Evolutionary conservation across 306 rosid genomes (phyloP).

Genomic region (Cyclanthera cordifolia): DNA sequence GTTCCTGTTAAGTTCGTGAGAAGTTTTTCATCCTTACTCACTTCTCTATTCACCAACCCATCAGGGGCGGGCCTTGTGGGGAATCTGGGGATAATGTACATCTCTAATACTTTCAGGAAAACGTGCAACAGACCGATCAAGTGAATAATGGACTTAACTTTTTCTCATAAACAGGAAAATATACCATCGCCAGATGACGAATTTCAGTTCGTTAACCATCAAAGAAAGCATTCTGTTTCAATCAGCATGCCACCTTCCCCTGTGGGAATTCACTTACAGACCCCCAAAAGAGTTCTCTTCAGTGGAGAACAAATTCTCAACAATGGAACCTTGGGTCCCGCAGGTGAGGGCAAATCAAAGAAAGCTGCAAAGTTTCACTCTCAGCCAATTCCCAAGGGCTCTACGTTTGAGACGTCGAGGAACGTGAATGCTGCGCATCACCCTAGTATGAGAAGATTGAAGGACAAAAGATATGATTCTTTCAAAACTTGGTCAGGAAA

Average conservation of each 20-base stretch:
- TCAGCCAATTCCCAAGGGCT: constrained; percentile 51
- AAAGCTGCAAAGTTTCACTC: constrained; percentile 37
- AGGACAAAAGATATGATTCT: constrained; percentile 56
- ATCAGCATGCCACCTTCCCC: constrained; percentile 70
- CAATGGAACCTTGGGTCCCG: constrained; percentile 12
- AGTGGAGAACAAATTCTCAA: constrained; percentile 26
- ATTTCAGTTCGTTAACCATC: constrained; percentile 29
- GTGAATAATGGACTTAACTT: background rate
- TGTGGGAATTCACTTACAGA: constrained; percentile 19
- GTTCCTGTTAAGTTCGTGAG: no score
- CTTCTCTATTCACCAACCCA: no score
- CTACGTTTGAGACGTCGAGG: constrained; percentile 10
- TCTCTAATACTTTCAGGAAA: no score
- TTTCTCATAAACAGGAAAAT: constrained; percentile 27
- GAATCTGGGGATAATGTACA: no score
- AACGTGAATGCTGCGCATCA: constrained; percentile 9
- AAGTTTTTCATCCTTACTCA: no score
- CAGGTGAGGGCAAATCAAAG: constrained; percentile 16
- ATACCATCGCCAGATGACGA: constrained; percentile 19
- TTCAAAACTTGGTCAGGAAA: constrained; percentile 74
- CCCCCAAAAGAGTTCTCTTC: constrained; percentile 25
- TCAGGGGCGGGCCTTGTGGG: no score
- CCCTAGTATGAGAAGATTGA: constrained; percentile 26
- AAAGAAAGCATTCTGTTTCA: constrained; percentile 40
- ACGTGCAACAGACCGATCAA: background rate